Conservation (phyloP, 2,329 filamentous ascomycete genomes). For the Clarireedia paspali region DNA sequence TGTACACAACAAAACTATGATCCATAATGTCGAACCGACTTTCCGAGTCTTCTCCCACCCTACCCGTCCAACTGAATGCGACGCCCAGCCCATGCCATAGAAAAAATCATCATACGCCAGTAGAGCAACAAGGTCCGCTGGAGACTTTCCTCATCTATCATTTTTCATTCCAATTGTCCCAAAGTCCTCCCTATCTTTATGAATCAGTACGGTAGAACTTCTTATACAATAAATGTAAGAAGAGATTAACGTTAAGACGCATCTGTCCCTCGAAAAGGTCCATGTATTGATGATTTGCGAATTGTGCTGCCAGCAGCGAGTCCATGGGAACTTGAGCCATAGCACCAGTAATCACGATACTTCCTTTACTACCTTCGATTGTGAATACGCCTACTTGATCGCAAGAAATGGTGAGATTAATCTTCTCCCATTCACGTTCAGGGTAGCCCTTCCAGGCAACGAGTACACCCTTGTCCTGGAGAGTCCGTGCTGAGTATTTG, state of each 20-base stretch:
- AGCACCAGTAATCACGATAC: conserved; percentile 92
- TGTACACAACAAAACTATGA: conserved; percentile 23
- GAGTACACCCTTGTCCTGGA: conserved; percentile 89
- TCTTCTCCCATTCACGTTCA: conserved; percentile 79
- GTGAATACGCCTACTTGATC: conserved; percentile 93
- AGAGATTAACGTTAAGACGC: conserved; percentile 89
- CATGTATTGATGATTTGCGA: conserved; percentile 95
- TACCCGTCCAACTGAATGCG: conserved; percentile 8
- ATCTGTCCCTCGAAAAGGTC: conserved; percentile 81
- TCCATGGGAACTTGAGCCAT: conserved; percentile 85
- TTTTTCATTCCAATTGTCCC: conserved; percentile 1
- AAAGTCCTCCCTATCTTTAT: conserved; percentile 6
- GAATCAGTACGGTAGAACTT: conserved; percentile 81
- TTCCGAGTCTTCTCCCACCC: not conserved
- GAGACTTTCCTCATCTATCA: not conserved
- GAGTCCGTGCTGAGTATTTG: conserved; percentile 87
- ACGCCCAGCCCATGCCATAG: conserved; percentile 23
- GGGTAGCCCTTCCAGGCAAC: conserved; percentile 82
- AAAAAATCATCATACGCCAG: conserved; percentile 9
- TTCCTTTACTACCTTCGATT: conserved; percentile 82
- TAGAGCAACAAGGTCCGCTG: not conserved
- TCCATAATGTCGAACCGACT: conserved; percentile 11
- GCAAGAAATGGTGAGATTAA: conserved; percentile 89
- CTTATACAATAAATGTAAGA: conserved; percentile 95
- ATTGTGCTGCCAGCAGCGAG: conserved; percentile 91